Evolutionary conservation across 371 early-diverging fungal genomes (phyloP).

Genomic region (Thermomucor indicae-seudaticae): DNA sequence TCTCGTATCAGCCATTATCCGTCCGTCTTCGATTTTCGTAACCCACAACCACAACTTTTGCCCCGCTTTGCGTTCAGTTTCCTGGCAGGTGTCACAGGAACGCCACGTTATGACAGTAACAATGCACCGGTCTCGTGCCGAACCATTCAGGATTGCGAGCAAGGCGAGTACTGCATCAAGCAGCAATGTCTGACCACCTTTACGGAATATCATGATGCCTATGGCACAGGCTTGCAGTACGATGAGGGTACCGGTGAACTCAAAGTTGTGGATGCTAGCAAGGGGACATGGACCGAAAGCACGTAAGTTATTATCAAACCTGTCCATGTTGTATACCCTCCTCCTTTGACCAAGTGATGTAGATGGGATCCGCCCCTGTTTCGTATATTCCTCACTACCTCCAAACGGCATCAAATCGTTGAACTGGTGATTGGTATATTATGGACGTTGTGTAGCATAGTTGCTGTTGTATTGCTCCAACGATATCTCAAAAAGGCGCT

Average conservation of each 20-base stretch:
- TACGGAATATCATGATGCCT: constrained; percentile 68
- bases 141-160: constrained; percentile 31
- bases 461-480: constrained; percentile 24
- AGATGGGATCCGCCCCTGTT: constrained; percentile 54
- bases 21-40: constrained; percentile 34
- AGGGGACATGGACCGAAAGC: constrained; percentile 71
- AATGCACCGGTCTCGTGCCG: constrained; percentile 12
- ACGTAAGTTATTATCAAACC: constrained; percentile 41
- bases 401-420: constrained; percentile 49
- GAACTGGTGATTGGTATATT: constrained; percentile 62
- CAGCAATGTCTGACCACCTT: constrained; percentile 49
- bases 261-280: constrained; percentile 56
- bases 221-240: constrained; percentile 66
- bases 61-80: constrained; percentile 44
- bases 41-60: constrained; percentile 33
- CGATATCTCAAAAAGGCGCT: constrained; percentile 39
- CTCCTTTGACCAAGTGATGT: constrained; percentile 2
- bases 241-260: constrained; percentile 42
- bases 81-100: constrained; percentile 52
- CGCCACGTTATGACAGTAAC: constrained; percentile 11
- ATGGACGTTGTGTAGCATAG: constrained; percentile 35
- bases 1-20: constrained; percentile 37
- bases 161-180: constrained; percentile 48
- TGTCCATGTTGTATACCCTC: background rate
- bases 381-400: constrained; percentile 55